Evolutionary conservation across 2,329 filamentous ascomycete genomes (phyloP).

Genomic region (Penicillium griseofulvum): DNA sequence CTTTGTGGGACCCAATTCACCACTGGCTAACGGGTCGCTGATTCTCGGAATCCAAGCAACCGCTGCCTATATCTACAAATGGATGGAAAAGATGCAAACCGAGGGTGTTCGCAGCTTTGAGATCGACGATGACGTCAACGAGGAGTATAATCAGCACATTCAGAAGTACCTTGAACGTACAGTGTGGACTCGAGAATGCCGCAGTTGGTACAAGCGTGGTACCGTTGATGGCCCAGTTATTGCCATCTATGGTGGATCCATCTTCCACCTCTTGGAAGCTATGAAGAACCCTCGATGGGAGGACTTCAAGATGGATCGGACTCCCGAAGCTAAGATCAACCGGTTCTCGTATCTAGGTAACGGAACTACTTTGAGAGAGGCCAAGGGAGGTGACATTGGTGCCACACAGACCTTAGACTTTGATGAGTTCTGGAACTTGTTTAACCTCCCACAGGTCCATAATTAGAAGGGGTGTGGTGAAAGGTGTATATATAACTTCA

Average conservation of each 20-base stretch:
- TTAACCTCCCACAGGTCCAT: neutral
- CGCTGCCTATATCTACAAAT: neutral
- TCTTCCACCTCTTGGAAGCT: slow-evolving; percentile 14
- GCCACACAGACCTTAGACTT: neutral
- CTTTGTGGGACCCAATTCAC: neutral
- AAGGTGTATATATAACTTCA: neutral
- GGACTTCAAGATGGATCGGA: slow-evolving; percentile 54
- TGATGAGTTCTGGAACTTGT: neutral
- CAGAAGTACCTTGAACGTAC: neutral
- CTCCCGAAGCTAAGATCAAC: slow-evolving; percentile 33
- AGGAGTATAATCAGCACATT: neutral
- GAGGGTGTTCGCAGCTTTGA: neutral
- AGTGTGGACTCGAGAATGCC: neutral
- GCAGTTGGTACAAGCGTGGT: slow-evolving; percentile 35
- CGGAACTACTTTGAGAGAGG: slow-evolving; percentile 28
- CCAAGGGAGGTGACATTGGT: neutral
- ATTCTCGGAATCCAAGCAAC: slow-evolving; percentile 1
- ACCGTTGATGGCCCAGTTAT: slow-evolving; percentile 46
- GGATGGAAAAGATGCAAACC: slow-evolving; percentile 1
- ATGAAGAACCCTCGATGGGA: slow-evolving; percentile 52
- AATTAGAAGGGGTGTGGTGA: neutral
- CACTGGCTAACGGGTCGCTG: neutral
- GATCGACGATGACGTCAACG: neutral
- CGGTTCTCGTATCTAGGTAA: slow-evolving; percentile 55
- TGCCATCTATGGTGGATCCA: slow-evolving; percentile 39